Percentiles rank a stretch among this genome's conserved stretches.
phyloP scores from a whole-genome alignment of 2,329 filamentous ascomycete species.

The Pyricularia sp. region DNA sequence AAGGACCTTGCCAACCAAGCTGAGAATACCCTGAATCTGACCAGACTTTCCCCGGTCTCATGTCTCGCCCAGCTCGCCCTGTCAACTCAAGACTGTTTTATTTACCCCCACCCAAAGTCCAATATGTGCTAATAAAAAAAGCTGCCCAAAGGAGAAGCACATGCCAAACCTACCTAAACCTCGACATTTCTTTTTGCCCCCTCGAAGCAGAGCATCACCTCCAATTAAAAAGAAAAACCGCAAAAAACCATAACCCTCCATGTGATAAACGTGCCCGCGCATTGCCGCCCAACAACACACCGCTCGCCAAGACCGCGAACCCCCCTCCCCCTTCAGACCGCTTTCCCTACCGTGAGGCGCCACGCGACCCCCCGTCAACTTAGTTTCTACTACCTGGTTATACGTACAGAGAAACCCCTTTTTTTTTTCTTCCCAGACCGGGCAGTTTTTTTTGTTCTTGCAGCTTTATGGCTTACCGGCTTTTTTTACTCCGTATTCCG shows the following conservation, averaged over 20 bases:
- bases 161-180: neutral
- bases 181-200: neutral
- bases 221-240: neutral
- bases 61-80: neutral
- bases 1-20: neutral
- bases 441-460: neutral
- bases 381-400: neutral
- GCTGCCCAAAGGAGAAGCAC: no score
- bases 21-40: no score
- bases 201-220: neutral
- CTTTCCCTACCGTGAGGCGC: neutral
- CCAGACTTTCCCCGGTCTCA: no score
- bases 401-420: neutral
- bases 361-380: neutral
- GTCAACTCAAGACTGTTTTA: neutral
- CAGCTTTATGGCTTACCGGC: neutral
- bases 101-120: neutral
- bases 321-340: neutral
- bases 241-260: neutral
- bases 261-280: neutral
- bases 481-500: no score
- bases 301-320: no score
- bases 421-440: no score
- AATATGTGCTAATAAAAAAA: neutral
- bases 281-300: neutral